Conservation (phyloP, 148 eudicot genomes). For the Camellia lanceoleosa region DNA sequence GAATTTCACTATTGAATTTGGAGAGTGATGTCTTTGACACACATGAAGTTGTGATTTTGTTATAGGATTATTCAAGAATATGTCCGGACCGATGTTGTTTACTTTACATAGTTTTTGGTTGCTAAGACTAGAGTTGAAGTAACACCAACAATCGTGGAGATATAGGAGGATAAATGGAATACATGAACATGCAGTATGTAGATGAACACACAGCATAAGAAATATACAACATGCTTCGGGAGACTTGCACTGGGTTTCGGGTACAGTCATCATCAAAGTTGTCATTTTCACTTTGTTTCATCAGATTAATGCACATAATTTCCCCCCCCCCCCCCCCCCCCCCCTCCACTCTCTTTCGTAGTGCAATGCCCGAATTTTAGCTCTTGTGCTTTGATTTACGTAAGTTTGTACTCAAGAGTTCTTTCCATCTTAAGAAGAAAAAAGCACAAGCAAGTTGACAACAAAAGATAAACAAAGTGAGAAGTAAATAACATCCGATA, state of each 20-base stretch:
- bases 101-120: background rate
- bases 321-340: background rate
- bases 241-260: background rate
- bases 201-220: background rate
- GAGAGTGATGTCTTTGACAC: background rate
- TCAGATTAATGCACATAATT: background rate
- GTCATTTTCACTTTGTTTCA: constrained; percentile 7
- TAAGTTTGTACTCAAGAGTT: background rate
- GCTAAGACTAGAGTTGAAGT: background rate
- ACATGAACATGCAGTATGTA: background rate
- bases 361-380: background rate
- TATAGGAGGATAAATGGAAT: background rate
- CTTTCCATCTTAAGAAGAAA: background rate
- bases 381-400: background rate
- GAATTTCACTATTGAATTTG: background rate
- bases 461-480: background rate
- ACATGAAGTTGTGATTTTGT: background rate
- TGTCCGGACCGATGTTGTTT: background rate
- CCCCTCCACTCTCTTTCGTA: background rate
- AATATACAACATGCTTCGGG: background rate
- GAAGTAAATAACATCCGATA: background rate
- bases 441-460: background rate
- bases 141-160: background rate
- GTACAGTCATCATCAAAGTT: background rate
- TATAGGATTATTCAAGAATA: background rate